Base-by-base conservation (phyloP, 768 basidiomycete species). In the Xerocomellus amylosporus region DNA sequence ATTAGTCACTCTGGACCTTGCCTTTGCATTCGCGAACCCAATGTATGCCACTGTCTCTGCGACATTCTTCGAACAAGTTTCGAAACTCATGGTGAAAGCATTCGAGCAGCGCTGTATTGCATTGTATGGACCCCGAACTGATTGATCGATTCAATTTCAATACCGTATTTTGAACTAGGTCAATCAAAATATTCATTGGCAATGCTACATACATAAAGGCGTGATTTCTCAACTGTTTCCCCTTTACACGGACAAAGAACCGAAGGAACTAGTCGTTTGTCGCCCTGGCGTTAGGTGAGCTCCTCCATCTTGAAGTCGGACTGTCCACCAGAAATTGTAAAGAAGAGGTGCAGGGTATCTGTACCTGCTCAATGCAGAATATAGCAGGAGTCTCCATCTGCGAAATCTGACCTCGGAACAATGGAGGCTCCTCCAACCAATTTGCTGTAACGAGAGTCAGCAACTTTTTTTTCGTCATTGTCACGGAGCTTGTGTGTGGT, bases 1-100 rank as follows among this genome's bases (percentile, higher is more conserved):
- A 0, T 71, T 93, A 13, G 87, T 98, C 46, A 88, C 87, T 14
- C 80, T 97, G 50, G 88, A 95, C 58, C 77, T 99, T 34, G 79
- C 80, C 1, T 99, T 89, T 70, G 83, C 88, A 24, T 98, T 98
- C 67, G 80, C 88, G 43, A 94, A 85, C 64, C 94, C 93, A 0
- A 61, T 95, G 30, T 87, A 98, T 66, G 88, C 91, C 3, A 80
- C 84, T 5, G 79, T 95, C n/a, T 90, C 91, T 5, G 79, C 86
- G 20, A 75, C 85, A 4, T 93, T 98, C 68, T 91, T 98, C 66
- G 88, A 88, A 9, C 85, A 89, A 66, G 86, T 97, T 5, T 90
- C 90, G 4, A 83, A 82, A 60, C 79, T 87, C 72, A 98, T 97
- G 93, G 86, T 98, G 22, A 75, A 86, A 49, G 94, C 95, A 1